Evolutionary conservation across 306 rosid species (phyloP).

Genomic region (Cicer cuneatum): DNA sequence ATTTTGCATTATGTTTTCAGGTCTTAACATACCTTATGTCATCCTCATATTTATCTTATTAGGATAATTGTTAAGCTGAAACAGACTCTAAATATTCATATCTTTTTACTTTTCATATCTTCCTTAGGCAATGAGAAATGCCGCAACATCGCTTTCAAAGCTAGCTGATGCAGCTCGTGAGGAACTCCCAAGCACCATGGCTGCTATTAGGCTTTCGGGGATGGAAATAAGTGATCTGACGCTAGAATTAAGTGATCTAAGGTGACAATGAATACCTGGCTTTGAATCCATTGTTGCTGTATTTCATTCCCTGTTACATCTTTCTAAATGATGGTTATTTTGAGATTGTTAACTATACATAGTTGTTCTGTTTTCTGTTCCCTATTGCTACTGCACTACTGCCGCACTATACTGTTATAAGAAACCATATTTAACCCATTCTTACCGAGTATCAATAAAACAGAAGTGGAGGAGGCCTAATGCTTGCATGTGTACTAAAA

Average conservation of each 20-base stretch:
- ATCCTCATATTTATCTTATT: constrained; percentile 23
- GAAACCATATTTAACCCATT: constrained; percentile 2
- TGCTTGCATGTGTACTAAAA: constrained; percentile 8
- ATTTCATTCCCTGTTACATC: constrained; percentile 15
- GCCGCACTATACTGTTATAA: neutral
- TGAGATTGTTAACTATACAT: neutral
- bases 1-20: neutral
- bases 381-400: constrained; percentile 27
- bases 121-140: constrained; percentile 82
- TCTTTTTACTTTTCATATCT: constrained; percentile 20
- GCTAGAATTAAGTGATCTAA: constrained; percentile 75
- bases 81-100: constrained; percentile 20
- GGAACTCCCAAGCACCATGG: constrained; percentile 98
- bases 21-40: constrained; percentile 14
- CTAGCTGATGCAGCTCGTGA: constrained; percentile 92
- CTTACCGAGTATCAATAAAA: constrained; percentile 12
- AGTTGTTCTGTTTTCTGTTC: constrained; percentile 19
- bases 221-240: constrained; percentile 98
- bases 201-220: constrained; percentile 94
- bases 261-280: constrained; percentile 55
- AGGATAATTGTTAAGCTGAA: constrained; percentile 18
- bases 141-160: constrained; percentile 89
- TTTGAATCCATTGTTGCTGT: constrained; percentile 17
- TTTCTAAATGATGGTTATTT: constrained; percentile 37
- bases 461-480: constrained; percentile 3